A percentile compares a stretch with the other conserved stretches of the same genome.
phyloP scores from a whole-genome alignment of 2,329 filamentous ascomycete genomes.

The Atkinsonella texensis region DNA sequence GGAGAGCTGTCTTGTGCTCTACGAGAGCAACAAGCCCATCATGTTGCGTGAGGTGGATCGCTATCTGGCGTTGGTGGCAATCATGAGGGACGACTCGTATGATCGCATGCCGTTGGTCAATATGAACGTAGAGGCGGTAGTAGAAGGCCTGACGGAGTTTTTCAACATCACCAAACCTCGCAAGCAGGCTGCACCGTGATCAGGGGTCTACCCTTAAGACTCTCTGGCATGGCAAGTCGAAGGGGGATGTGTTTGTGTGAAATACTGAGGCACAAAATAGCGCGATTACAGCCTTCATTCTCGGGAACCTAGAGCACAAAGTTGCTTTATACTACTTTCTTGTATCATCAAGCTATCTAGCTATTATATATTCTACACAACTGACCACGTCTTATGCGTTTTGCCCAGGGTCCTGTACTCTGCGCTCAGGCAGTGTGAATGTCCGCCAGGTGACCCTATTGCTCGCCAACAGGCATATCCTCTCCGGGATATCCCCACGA shows the following conservation, averaged over 20 bases:
- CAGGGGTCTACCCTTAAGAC: neutral
- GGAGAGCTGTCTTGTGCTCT: constrained; percentile 56
- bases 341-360: neutral
- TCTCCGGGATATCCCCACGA: constrained; percentile 34
- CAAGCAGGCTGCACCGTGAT: constrained; percentile 14
- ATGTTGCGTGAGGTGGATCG: constrained; percentile 59
- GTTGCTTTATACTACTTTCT: neutral
- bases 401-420: neutral
- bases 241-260: too few relatives aligned
- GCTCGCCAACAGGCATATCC: constrained; percentile 38
- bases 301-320: neutral
- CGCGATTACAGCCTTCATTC: too few relatives aligned
- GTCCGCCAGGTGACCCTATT: constrained; percentile 36
- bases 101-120: constrained; percentile 77
- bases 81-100: constrained; percentile 77
- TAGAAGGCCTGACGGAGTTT: constrained; percentile 66
- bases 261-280: neutral
- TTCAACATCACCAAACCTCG: constrained; percentile 59
- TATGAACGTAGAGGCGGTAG: constrained; percentile 76
- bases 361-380: neutral
- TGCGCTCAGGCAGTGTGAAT: constrained; percentile 26
- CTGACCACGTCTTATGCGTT: neutral
- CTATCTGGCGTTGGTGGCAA: constrained; percentile 70
- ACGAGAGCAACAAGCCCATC: constrained; percentile 51
- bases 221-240: neutral